Evolutionary conservation across 1,139 yeast species (phyloP).

Genomic region (Candida tropicalis): DNA sequence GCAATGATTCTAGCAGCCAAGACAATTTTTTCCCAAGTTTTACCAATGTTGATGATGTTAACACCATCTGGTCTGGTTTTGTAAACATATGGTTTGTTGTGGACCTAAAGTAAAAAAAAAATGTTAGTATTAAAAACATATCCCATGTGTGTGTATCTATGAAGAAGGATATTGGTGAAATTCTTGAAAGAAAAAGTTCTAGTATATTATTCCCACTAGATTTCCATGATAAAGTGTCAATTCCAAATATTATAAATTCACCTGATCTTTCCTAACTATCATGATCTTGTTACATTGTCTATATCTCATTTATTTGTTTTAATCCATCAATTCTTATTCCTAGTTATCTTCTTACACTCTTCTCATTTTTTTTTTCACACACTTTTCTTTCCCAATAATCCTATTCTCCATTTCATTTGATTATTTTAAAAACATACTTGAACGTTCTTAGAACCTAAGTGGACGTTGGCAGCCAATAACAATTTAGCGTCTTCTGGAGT

Average conservation of each 20-base stretch:
- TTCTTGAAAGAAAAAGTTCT: too few relatives aligned
- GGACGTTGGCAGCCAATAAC: conserved; percentile 99
- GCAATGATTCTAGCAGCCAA: conserved; percentile 99
- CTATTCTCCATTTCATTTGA: neutral
- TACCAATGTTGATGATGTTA: conserved; percentile 95
- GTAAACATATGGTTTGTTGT: conserved; percentile 99
- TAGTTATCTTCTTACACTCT: neutral
- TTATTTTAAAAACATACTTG: conserved; percentile 63
- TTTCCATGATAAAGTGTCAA: too few relatives aligned
- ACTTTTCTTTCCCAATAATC: neutral
- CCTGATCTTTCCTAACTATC: too few relatives aligned
- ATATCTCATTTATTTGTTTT: too few relatives aligned
- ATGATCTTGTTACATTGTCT: too few relatives aligned
- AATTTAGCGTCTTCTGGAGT: conserved; percentile 99
- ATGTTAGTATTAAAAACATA: conserved; percentile 39
- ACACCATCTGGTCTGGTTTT: conserved; percentile 99
- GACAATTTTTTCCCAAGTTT: conserved; percentile 99
- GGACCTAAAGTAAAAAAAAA: conserved; percentile 58
- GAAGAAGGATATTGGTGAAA: neutral
- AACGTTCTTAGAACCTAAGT: conserved; percentile 99
- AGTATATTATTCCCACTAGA: too few relatives aligned
- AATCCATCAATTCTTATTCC: neutral
- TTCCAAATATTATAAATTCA: too few relatives aligned
- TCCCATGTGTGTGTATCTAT: neutral
- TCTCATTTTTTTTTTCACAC: neutral